Conservation (phyloP, 176 grass and related monocot genomes). For the Themeda triandra region DNA sequence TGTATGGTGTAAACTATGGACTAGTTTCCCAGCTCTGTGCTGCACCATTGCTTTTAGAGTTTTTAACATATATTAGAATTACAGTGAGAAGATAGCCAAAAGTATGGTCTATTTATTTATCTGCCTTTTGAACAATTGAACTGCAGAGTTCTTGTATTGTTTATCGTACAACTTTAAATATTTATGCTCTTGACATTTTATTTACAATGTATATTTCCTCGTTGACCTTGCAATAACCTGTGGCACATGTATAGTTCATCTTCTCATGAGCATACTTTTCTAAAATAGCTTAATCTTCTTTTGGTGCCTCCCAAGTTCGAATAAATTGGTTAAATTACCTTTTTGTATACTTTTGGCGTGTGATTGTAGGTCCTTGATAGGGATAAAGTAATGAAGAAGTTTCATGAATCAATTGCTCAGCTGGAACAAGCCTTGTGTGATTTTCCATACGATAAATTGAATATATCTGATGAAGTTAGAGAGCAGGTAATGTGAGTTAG, state of each 20-base stretch:
- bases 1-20: background rate
- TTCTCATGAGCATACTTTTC: slow-evolving; percentile 21
- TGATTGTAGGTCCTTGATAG: slow-evolving; percentile 63
- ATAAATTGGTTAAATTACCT: background rate
- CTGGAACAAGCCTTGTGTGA: slow-evolving; percentile 60
- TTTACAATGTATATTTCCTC: background rate
- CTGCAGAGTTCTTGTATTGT: background rate
- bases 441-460: slow-evolving; percentile 58
- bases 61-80: background rate
- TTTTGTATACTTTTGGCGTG: background rate
- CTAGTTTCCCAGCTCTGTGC: background rate
- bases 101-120: slow-evolving; percentile 5
- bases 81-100: background rate
- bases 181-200: background rate
- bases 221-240: background rate
- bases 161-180: background rate
- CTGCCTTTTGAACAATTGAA: background rate
- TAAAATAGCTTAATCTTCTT: background rate
- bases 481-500: slow-evolving; percentile 56
- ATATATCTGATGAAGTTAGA: slow-evolving; percentile 88
- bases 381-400: slow-evolving; percentile 52
- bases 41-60: background rate
- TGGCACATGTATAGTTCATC: background rate
- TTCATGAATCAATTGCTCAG: slow-evolving; percentile 51
- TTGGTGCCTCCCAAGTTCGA: background rate